phyloP scores from a whole-genome alignment of 805 yeast genomes.

The Cephaloascus albidus region DNA sequence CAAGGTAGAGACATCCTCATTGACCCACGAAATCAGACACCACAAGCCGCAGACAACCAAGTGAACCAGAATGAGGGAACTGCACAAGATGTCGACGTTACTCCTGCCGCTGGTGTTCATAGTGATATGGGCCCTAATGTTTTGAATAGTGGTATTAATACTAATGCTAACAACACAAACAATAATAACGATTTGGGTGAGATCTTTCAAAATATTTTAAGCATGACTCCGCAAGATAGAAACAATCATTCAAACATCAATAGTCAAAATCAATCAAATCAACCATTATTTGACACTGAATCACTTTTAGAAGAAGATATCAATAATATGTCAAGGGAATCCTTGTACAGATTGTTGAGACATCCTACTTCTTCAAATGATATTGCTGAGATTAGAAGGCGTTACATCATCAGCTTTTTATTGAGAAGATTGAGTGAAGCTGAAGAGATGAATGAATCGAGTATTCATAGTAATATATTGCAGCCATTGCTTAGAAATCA shows the following conservation, averaged over 20 bases:
- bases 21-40: too few relatives aligned
- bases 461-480: background rate
- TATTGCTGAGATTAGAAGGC: background rate
- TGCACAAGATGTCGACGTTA: background rate
- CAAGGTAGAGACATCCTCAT: background rate
- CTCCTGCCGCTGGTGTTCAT: background rate
- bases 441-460: background rate
- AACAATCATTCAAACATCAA: background rate
- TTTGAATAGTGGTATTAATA: background rate
- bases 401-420: background rate
- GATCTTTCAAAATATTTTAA: background rate
- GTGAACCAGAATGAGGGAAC: background rate
- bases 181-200: background rate
- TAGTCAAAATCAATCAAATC: background rate
- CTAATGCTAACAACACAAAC: background rate
- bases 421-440: background rate
- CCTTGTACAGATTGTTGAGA: background rate
- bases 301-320: background rate
- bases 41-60: background rate
- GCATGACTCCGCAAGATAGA: background rate
- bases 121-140: too few relatives aligned
- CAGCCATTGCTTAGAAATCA: background rate
- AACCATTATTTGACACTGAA: background rate
- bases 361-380: background rate
- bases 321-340: background rate